Evolutionary conservation across 495 filamentous ascomycete species (phyloP).

Genomic region (Lindgomyces ingoldianus): DNA sequence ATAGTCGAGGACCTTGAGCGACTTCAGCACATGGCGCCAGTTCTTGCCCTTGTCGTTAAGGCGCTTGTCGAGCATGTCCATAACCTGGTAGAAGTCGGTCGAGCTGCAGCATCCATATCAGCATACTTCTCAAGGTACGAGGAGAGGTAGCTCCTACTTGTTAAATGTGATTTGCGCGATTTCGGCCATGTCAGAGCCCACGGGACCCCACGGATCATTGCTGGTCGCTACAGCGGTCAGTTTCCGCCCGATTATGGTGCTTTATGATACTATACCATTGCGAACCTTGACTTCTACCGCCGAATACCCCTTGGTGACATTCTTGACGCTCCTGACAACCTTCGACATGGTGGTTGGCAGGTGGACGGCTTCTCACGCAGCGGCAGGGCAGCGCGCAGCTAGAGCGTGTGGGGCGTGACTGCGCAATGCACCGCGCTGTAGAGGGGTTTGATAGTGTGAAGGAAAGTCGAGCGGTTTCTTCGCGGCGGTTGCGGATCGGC

Average conservation of each 20-base stretch:
- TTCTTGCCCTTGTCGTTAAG: constrained; percentile 99
- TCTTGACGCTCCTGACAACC: constrained; percentile 97
- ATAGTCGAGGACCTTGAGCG: constrained; percentile 96
- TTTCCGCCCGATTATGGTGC: constrained; percentile 7
- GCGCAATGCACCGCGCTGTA: neutral
- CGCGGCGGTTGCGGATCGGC: neutral
- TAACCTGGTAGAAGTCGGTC: constrained; percentile 98
- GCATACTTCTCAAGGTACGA: neutral
- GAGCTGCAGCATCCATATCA: constrained; percentile 57
- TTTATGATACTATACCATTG: constrained; percentile 56
- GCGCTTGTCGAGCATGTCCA: constrained; percentile 99
- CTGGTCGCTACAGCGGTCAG: constrained; percentile 72
- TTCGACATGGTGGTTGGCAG: constrained; percentile 76
- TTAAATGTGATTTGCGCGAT: constrained; percentile 97
- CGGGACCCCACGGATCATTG: constrained; percentile 99
- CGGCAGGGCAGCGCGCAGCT: neutral
- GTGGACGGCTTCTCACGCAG: constrained; percentile 4
- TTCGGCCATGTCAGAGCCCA: constrained; percentile 97
- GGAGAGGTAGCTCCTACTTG: constrained; percentile 57
- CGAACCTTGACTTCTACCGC: constrained; percentile 97
- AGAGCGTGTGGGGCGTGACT: neutral
- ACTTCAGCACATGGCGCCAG: constrained; percentile 98
- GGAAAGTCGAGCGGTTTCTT: constrained; percentile 1
- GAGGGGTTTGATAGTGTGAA: neutral
- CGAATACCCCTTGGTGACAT: constrained; percentile 99